A percentile compares a stretch with the other conserved stretches of the same genome.
phyloP scores from a whole-genome alignment of 768 basidiomycete species.

The Lactarius psammicola region DNA sequence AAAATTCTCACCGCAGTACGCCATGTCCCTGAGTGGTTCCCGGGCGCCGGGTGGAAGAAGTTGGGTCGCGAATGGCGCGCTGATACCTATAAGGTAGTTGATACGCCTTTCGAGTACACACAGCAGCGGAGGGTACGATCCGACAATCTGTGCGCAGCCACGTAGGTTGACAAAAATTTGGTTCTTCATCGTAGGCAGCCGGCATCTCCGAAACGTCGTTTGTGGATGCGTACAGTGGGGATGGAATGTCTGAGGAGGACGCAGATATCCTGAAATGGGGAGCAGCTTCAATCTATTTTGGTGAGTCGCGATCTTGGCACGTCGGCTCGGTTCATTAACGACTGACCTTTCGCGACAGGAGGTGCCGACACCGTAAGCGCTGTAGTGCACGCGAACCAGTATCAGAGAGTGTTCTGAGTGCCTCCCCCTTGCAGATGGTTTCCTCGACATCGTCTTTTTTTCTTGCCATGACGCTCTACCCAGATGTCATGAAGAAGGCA shows the following conservation, averaged over 20 bases:
- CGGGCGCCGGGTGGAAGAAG: slow-evolving; percentile 30
- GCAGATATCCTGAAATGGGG: slow-evolving; percentile 12
- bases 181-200: neutral
- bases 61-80: slow-evolving; percentile 21
- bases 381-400: neutral
- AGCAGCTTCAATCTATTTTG: slow-evolving; percentile 5
- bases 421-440: slow-evolving; percentile 11
- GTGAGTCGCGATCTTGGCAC: neutral
- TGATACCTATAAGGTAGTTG: neutral
- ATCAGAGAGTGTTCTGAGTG: neutral
- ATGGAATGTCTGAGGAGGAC: neutral
- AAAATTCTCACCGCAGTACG: slow-evolving; percentile 21
- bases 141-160: too few relatives aligned
- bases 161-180: neutral
- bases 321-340: too few relatives aligned
- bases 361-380: slow-evolving; percentile 11
- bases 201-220: neutral
- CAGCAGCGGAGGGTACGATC: slow-evolving; percentile 23
- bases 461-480: slow-evolving; percentile 33
- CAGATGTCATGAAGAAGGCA: slow-evolving; percentile 31
- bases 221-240: neutral
- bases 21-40: slow-evolving; percentile 32
- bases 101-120: slow-evolving; percentile 20
- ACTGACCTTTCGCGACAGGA: neutral
- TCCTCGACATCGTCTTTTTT: slow-evolving; percentile 18